Percentiles rank a stretch among this genome's conserved stretches.
These are phyloP conservation scores for Fusarium avenaceum DNA, from an alignment of 2,329 filamentous ascomycete species.

Conservation along the genomic window DNA sequence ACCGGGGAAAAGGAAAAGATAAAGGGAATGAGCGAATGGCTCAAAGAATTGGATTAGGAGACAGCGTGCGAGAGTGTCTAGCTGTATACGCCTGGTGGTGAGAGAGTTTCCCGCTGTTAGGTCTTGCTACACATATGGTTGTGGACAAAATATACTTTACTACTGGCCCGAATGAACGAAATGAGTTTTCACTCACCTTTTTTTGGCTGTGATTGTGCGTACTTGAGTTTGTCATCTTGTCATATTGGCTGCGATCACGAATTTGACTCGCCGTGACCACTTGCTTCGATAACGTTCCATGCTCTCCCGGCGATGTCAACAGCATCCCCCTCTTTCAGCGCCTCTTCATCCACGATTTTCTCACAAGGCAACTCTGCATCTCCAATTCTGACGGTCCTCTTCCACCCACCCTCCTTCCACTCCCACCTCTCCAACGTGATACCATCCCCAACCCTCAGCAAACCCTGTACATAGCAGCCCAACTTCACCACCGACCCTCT, in stretches of 20 bases:
- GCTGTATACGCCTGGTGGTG: slow-evolving; percentile 2
- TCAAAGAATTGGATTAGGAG: not conserved
- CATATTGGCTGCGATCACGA: not conserved
- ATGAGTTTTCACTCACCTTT: not conserved
- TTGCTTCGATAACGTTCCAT: slow-evolving; percentile 55
- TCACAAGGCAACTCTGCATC: slow-evolving; percentile 53
- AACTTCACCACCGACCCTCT: slow-evolving; percentile 67
- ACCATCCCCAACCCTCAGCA: slow-evolving; percentile 61
- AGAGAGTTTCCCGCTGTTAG: slow-evolving; percentile 14
- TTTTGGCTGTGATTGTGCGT: not conserved
- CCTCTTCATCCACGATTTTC: slow-evolving; percentile 33
- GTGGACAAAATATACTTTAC: slow-evolving; percentile 25
- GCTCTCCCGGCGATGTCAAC: slow-evolving; percentile 45
- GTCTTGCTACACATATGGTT: slow-evolving; percentile 6
- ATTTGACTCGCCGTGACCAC: not conserved
- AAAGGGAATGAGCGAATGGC: slow-evolving; percentile 1
- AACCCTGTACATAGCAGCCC: slow-evolving; percentile 68
- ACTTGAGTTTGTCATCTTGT: not conserved
- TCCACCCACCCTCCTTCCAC: slow-evolving; percentile 56
- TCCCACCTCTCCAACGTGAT: slow-evolving; percentile 69
- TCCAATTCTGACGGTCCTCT: slow-evolving; percentile 54
- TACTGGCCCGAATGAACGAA: slow-evolving; percentile 20
- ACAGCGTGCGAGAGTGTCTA: slow-evolving; percentile 10
- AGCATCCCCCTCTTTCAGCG: slow-evolving; percentile 30
- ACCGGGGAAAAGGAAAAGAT: slow-evolving; percentile 11